Conservation (phyloP, 441 rosid genomes). For the Viola pubescens region DNA sequence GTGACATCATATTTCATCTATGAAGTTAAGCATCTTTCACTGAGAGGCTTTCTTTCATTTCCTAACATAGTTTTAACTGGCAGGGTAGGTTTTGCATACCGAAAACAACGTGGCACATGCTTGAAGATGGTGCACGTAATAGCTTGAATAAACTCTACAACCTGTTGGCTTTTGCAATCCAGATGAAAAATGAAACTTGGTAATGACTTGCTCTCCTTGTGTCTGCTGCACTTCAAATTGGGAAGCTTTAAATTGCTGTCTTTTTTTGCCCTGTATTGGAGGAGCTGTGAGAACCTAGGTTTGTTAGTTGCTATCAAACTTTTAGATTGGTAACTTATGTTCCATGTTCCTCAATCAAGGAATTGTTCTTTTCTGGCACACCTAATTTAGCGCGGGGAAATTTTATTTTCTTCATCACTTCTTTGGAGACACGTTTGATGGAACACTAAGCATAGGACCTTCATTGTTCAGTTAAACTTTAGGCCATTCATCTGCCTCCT, state of each 20-base stretch:
- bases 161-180: conserved; percentile 14
- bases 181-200: conserved; percentile 40
- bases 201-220: conserved; percentile 17
- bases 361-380: no score
- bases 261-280: background rate
- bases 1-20: no score
- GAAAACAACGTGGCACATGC: conserved; percentile 12
- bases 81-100: conserved; percentile 1
- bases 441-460: no score
- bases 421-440: no score
- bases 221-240: background rate
- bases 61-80: conserved; percentile 2
- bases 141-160: conserved; percentile 18
- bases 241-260: background rate
- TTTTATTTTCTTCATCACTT: no score
- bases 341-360: no score
- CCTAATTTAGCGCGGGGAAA: no score
- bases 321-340: no score
- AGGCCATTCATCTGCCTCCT: background rate
- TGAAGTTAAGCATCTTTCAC: no score
- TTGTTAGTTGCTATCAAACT: no score
- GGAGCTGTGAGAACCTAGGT: no score
- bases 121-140: conserved; percentile 21
- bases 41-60: background rate
- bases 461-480: no score